phyloP scores from a whole-genome alignment of 768 basidiomycete species.

The Hemileccinum rubropunctum region DNA sequence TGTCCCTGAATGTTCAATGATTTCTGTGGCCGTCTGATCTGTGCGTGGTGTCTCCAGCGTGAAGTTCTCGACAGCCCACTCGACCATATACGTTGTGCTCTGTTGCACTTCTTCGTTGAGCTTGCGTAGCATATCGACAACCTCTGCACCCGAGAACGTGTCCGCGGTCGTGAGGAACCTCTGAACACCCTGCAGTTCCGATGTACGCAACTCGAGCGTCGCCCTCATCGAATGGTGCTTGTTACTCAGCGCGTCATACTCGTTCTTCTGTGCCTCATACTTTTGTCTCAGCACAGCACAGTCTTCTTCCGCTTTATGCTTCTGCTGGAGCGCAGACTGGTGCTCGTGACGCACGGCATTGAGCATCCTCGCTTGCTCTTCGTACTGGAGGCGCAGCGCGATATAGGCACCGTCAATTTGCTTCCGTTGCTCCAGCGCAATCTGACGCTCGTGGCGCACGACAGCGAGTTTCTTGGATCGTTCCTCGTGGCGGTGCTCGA shows the following conservation, averaged over 20 bases:
- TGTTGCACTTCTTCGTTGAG: conserved; percentile 48
- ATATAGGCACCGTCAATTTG: conserved; percentile 9
- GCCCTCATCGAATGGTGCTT: conserved; percentile 13
- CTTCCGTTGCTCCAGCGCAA: background rate
- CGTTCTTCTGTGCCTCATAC: conserved; percentile 13
- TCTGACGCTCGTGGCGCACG: conserved; percentile 6
- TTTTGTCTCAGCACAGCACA: conserved; percentile 4
- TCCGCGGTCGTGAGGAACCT: conserved; percentile 42
- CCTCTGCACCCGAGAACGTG: conserved; percentile 41
- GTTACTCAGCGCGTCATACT: conserved; percentile 8
- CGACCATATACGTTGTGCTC: conserved; percentile 42
- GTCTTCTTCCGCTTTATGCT: conserved; percentile 2
- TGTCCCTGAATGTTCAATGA: conserved; percentile 10
- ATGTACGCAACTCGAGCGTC: conserved; percentile 38
- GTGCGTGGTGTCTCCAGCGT: conserved; percentile 13
- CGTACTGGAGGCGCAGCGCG: conserved; percentile 19
- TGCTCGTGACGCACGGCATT: background rate
- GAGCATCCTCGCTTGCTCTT: conserved; percentile 11
- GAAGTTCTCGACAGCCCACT: conserved; percentile 41
- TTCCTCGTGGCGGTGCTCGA: conserved; percentile 8
- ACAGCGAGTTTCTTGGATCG: conserved; percentile 1
- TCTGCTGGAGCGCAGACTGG: conserved; percentile 4
- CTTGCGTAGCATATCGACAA: conserved; percentile 38
- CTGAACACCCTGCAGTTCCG: conserved; percentile 42
- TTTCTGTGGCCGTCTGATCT: conserved; percentile 3